Conservation (phyloP, 768 basidiomycete species). For the Pluteus cervinus region DNA sequence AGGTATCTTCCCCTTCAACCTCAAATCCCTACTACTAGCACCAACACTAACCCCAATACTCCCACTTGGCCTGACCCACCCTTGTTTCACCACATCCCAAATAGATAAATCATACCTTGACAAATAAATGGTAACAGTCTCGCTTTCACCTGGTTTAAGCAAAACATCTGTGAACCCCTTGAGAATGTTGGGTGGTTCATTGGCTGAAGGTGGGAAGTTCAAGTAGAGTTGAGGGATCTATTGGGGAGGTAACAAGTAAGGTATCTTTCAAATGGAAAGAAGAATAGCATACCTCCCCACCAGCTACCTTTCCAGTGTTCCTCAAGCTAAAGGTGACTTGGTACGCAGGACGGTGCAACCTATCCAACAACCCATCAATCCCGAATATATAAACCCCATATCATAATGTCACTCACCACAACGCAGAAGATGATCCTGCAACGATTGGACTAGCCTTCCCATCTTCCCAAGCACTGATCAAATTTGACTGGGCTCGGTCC, state of each 20-base stretch:
- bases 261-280: not conserved
- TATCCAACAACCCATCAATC: constrained; percentile 10
- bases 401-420: constrained; percentile 50
- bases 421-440: constrained; percentile 53
- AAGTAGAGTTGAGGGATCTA: constrained; percentile 75
- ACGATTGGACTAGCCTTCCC: constrained; percentile 49
- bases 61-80: constrained; percentile 68
- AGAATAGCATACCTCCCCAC: constrained; percentile 50
- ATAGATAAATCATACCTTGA: constrained; percentile 68
- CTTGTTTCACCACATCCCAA: constrained; percentile 71
- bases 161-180: constrained; percentile 64
- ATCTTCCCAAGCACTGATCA: constrained; percentile 48
- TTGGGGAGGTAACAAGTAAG: constrained; percentile 1
- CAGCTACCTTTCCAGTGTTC: constrained; percentile 58
- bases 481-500: constrained; percentile 29
- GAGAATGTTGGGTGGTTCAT: constrained; percentile 67
- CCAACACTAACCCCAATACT: constrained; percentile 59
- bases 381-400: not conserved
- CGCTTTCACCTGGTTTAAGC: constrained; percentile 39
- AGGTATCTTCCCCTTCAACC: constrained; percentile 40
- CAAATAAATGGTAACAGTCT: constrained; percentile 46
- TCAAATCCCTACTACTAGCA: constrained; percentile 59
- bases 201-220: constrained; percentile 54
- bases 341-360: constrained; percentile 64
- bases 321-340: constrained; percentile 56